Conservation (phyloP, 768 basidiomycete genomes). For the Cystofilobasidium ferigula region DNA sequence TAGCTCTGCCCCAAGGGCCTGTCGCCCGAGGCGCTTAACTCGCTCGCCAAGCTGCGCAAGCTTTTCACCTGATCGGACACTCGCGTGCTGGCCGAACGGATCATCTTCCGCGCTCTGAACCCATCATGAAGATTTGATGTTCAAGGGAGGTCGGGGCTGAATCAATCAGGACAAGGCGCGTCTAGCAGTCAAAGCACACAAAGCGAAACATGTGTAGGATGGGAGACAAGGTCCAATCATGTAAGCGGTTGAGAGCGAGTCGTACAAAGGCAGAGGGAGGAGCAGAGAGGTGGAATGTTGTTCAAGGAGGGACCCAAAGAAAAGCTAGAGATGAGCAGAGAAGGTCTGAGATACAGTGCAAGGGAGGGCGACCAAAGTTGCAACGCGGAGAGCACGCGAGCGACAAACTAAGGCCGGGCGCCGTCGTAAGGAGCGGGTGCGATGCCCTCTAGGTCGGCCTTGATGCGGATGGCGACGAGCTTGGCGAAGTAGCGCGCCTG, state of each 20-base stretch:
- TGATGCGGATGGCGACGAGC: constrained; percentile 26
- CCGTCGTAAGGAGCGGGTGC: constrained; percentile 18
- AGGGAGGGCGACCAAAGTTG: too few species aligned
- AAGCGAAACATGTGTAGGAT: too few species aligned
- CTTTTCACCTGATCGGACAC: constrained; percentile 15
- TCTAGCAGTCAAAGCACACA: too few species aligned
- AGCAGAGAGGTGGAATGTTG: too few species aligned
- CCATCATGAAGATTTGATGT: too few species aligned
- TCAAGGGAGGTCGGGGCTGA: too few species aligned
- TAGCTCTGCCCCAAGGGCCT: constrained; percentile 29
- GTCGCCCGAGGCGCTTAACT: constrained; percentile 25
- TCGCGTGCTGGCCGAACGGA: constrained; percentile 27
- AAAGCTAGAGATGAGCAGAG: background rate
- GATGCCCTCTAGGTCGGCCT: constrained; percentile 27
- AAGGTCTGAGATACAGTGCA: too few species aligned
- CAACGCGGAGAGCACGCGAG: too few species aligned
- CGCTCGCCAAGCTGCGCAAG: constrained; percentile 26
- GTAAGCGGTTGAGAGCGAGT: background rate
- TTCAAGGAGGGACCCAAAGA: background rate
- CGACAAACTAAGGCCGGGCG: background rate
- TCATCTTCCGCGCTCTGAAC: constrained; percentile 20
- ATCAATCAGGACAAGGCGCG: too few species aligned
- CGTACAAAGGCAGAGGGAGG: background rate
- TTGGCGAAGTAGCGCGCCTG: constrained; percentile 28
- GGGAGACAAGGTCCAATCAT: too few species aligned